Evolutionary conservation across 768 basidiomycete species (phyloP), one percentile per base, ranked within the genome.

Genomic region (Jaapia argillacea): DNA sequence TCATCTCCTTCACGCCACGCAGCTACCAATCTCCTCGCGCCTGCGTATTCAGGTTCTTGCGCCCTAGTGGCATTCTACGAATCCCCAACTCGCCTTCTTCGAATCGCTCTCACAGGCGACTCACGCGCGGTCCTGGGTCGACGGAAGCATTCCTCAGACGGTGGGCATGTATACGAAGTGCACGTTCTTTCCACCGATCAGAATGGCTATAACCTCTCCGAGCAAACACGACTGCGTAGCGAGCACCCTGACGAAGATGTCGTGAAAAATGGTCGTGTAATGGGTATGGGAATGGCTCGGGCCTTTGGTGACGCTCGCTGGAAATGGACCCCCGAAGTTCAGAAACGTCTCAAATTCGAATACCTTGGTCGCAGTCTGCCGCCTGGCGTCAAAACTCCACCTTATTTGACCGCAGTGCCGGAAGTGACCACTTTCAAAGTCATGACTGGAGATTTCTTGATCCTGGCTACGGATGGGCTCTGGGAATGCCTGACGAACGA

Each of bases 401-500:
- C 72, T 0, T 72, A 73, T 51, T 58, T 77, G 16, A 72, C 68
- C 5, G 74, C 75, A 1, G 66, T 69, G 46, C 77, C 76, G 2
- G 71, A 69, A 39, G 63, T 77, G 25, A 70, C 64, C n/a, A 62
- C 64, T 2, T 59, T 64, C 22, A 54, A 63, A 31, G 55, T 73
- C 13, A 51, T 64, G 38, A 64, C 68, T 2, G 70, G 68, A 24
- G 74, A 73, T 49, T 77, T 79, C 52, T 51, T 80, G 39, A 68
- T 79, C 24, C 50, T 80, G 54, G 73, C 66, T 0, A 69, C 70
- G 1, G 67, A 68, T 47, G 77, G 75, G 4, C 56, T 80, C 5
- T 77, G 69, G 66, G 71, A 79, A 36, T 64, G 65, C 38, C 59
- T 80, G 43, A 68, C 70, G 22, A 72, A 68, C 55, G 68, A 74